Evolutionary conservation across 352 stramenopile species (phyloP).

Genomic region (Stramenopiles sp.): DNA sequence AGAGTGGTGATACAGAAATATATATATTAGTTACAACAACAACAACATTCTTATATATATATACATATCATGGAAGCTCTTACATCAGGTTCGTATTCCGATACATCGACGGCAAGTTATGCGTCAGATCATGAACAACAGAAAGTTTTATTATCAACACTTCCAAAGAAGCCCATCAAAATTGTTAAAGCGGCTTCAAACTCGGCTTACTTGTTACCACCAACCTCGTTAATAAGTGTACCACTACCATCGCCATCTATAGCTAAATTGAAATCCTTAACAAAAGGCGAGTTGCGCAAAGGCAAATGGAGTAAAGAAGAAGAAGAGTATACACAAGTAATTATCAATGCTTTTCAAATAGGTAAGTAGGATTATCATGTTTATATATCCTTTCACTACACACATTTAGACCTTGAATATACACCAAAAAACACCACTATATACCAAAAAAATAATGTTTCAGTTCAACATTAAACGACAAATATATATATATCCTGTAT

Average conservation of each 20-base stretch:
- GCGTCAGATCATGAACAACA: neutral
- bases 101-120: neutral
- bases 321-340: slow-evolving; percentile 43
- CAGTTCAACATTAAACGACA: too few species aligned
- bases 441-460: too few species aligned
- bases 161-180: neutral
- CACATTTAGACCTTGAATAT: neutral
- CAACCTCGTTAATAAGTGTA: neutral
- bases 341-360: slow-evolving; percentile 57
- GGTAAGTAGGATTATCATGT: neutral
- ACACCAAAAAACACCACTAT: too few species aligned
- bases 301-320: slow-evolving; percentile 25
- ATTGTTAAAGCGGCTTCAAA: neutral
- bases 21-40: too few species aligned
- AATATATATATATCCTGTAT: too few species aligned
- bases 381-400: neutral
- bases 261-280: neutral
- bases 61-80: too few species aligned
- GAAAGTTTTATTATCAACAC: neutral
- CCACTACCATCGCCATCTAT: neutral
- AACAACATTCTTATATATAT: too few species aligned
- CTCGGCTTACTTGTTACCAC: neutral
- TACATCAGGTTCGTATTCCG: neutral
- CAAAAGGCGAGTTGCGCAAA: neutral
- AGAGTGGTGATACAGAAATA: too few species aligned